Evolutionary conservation across 768 basidiomycete genomes (phyloP), one percentile per base, ranked within the genome.

Genomic region (Kwoniella botswanensis): DNA sequence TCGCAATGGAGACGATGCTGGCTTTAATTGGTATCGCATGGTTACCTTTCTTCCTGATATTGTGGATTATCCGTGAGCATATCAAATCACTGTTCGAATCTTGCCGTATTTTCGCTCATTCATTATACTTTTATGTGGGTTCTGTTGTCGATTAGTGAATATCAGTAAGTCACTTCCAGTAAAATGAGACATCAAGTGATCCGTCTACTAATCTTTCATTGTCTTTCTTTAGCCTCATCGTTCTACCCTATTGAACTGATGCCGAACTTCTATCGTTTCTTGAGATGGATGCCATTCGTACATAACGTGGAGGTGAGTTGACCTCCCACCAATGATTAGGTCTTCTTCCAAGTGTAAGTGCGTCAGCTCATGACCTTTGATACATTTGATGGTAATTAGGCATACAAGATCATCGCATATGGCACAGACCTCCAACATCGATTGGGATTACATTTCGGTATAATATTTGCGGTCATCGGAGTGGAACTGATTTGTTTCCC

Each of bases 201-300:
- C 35, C 35, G 35, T 35, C 35, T 6, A 18, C 24, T 53, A 18
- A 41, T 24, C 63, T 42, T 21, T 44, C 18, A 54, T 54, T 50
- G 13, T 35, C 17, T 29, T 21, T 12, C 59, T 6, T 12, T 50
- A 81, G 79, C 82, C 24, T 77, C 79, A 15, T 79, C 77, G 5
- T 84, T 84, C 77, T 81, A 74, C 71, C 83, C 83, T 0, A 67
- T 83, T 12, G 77, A 78, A 18, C 24, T 81, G 41, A 76, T 81
- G 70, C 75, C 77, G 18, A 43, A 60, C 6, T 82, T 82, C 61
- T 84, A 83, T 74, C 61, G 62, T 4, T 82, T 79, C 60, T 55
- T 82, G 56, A 76, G 68, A 60, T 78, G 76, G 75, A 62, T 76
- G 55, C 77, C 79, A 11, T 78, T 82, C 59, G 63, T 74, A 13